Percentiles rank a stretch among this genome's conserved stretches.
Evolutionary conservation across 805 yeast genomes (phyloP).

Genomic region (Myxozyma neglecta): DNA sequence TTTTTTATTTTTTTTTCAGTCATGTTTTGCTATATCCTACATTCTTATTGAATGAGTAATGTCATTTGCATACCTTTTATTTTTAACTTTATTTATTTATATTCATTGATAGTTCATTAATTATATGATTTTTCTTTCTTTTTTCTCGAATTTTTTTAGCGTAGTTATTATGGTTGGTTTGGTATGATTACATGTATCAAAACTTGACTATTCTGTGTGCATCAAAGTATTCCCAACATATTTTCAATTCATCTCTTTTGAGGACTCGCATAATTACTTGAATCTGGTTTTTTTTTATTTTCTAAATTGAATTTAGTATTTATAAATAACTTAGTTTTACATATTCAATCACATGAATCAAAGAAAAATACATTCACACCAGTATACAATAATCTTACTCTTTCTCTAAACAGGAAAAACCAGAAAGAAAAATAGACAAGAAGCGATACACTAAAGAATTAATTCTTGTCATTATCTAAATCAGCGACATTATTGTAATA

Average conservation of each 20-base stretch:
- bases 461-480: conserved; percentile 19
- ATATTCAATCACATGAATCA: background rate
- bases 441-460: background rate
- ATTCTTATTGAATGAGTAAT: background rate
- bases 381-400: background rate
- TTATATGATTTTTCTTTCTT: background rate
- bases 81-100: background rate
- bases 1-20: background rate
- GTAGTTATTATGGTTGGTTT: too few relatives aligned
- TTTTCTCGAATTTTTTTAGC: background rate
- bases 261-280: too few relatives aligned
- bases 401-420: background rate
- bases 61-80: background rate
- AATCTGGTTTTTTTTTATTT: too few relatives aligned
- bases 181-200: too few relatives aligned
- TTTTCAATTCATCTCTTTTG: too few relatives aligned
- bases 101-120: background rate
- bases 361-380: background rate
- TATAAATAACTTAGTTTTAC: background rate
- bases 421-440: background rate
- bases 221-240: too few relatives aligned
- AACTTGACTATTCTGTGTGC: too few relatives aligned
- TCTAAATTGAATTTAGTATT: too few relatives aligned
- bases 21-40: background rate
- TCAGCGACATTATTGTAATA: conserved; percentile 22